Evolutionary conservation across 2,329 filamentous ascomycete genomes (phyloP).

Genomic region (Colletotrichum tropicale): DNA sequence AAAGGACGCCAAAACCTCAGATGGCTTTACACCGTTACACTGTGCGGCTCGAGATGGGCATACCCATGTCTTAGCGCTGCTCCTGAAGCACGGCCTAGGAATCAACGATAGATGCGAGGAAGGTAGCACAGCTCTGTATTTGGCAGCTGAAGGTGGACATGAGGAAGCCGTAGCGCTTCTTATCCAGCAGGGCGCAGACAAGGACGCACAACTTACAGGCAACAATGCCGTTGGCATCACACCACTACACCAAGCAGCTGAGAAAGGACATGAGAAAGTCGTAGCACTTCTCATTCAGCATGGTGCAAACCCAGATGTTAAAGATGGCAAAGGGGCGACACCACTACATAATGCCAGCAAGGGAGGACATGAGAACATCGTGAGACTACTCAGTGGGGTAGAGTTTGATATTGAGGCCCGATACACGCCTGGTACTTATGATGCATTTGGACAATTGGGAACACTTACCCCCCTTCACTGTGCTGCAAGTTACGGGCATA

Average conservation of each 20-base stretch:
- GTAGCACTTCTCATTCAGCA: background rate
- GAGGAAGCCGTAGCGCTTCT: fast-evolving
- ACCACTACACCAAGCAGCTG: background rate
- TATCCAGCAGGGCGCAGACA: background rate
- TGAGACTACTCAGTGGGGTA: fast-evolving
- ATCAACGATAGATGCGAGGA: background rate
- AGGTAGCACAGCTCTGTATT: background rate
- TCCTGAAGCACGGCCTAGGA: background rate
- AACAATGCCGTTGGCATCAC: background rate
- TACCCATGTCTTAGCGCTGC: background rate
- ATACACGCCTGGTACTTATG: fast-evolving
- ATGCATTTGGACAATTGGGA: too few relatives aligned
- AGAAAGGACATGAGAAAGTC: background rate
- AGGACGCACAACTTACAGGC: background rate
- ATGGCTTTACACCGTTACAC: background rate
- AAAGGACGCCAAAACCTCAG: background rate
- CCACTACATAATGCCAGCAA: background rate
- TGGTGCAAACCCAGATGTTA: background rate
- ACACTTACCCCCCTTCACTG: fast-evolving
- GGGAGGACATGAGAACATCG: background rate
- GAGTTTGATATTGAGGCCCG: background rate
- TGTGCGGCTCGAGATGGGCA: fast-evolving
- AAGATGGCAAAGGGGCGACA: fast-evolving
- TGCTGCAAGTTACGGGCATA: fast-evolving
- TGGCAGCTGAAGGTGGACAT: fast-evolving